phyloP scores from a whole-genome alignment of 2,329 filamentous ascomycete genomes.

The Claviceps humidiphila region DNA sequence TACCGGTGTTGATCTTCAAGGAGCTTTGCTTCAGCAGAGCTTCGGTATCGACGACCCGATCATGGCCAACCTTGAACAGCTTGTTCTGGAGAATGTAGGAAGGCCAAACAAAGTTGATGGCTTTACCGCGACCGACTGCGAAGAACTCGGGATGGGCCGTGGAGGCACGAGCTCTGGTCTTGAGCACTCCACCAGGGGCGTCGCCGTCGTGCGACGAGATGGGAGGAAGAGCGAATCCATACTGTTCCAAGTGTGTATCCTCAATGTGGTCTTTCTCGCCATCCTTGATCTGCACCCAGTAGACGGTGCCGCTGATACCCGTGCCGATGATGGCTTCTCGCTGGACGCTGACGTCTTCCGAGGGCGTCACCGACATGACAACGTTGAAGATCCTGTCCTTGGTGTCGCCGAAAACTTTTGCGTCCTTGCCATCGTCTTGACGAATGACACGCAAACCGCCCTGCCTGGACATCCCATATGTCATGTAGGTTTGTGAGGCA shows the following conservation, averaged over 20 bases:
- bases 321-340: constrained; percentile 82
- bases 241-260: constrained; percentile 64
- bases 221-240: constrained; percentile 81
- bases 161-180: constrained; percentile 86
- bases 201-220: constrained; percentile 79
- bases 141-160: constrained; percentile 86
- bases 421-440: constrained; percentile 84
- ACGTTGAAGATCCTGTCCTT: constrained; percentile 94
- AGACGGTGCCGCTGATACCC: constrained; percentile 89
- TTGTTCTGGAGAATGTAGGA: constrained; percentile 49
- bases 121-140: constrained; percentile 88
- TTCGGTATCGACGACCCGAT: constrained; percentile 70
- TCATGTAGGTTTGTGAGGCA: constrained; percentile 81
- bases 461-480: constrained; percentile 86
- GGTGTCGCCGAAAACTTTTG: constrained; percentile 81
- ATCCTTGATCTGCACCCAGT: constrained; percentile 76
- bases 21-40: constrained; percentile 76
- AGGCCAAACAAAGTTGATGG: constrained; percentile 78
- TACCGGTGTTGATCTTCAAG: constrained; percentile 89
- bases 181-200: constrained; percentile 79
- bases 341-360: constrained; percentile 41
- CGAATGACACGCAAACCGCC: constrained; percentile 86
- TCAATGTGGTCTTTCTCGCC: constrained; percentile 68
- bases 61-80: constrained; percentile 49
- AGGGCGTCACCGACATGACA: constrained; percentile 58